Evolutionary conservation across 108 stramenopile species (phyloP), one percentile per base, ranked within the genome.

Genomic region (Cyclostephanos invisitatus): DNA sequence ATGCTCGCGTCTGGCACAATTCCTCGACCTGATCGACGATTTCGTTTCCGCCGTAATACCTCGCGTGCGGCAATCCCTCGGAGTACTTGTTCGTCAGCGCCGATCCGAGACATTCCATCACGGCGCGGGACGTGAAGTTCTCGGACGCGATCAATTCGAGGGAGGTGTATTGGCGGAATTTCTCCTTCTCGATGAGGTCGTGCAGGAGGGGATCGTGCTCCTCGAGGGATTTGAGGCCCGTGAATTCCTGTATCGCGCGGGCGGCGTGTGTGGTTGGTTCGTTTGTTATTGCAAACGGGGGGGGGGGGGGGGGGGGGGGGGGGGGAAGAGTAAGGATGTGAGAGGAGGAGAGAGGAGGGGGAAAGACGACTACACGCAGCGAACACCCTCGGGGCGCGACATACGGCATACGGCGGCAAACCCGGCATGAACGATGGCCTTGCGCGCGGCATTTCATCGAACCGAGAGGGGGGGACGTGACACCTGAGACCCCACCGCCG

Each of bases 31-130:
- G 93, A 75, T 98, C 98, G 60, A 99, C 90, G 63, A 96, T 84
- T 68, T 96, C 95, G 67, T 93, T 99, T 29, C 99, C 99, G 46
- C 99, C 99, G 82, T 99, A 99, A 86, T 99, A 99, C 48, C 99
- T 92, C 12, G 96, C 97, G 57, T 95, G 94, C 62, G 99, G 98
- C 11, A 98, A 87, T 51, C 99, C 99, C 83, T 99, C 99, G 51
- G 98, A 87, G 80, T 99, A 99, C 86, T 99, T 99, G 95, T 99
- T 99, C 79, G 99, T 99, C 18, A 99, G 85, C 8, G 93, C 94
- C 28, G 96, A 97, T 36, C 99, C 99, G 67, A 99, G 90, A 79
- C 98, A 98, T 25, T 98, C 97, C 89, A 99, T 95, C 48, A 99
- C 98, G 17, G 99, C 99, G 22, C 84, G 76, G 62, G 96, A 97